phyloP scores from a whole-genome alignment of 2,329 filamentous ascomycete genomes.

The Thelonectria blattea region DNA sequence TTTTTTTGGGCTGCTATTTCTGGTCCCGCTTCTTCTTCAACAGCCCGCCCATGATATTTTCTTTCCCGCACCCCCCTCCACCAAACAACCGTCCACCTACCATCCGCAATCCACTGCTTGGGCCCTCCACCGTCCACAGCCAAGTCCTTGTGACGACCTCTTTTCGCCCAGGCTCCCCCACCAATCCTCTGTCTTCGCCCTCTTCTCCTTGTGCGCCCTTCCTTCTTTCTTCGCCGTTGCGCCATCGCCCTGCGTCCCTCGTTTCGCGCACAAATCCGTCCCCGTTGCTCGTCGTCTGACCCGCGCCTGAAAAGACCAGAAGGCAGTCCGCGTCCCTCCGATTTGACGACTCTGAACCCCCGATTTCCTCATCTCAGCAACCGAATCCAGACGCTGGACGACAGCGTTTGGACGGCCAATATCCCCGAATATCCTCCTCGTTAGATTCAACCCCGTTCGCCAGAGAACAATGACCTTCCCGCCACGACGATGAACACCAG shows the following conservation, averaged over 20 bases:
- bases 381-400: conserved; percentile 8
- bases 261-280: conserved; percentile 16
- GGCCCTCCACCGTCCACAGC: conserved; percentile 26
- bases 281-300: conserved; percentile 21
- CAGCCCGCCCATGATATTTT: conserved; percentile 21
- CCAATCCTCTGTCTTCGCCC: conserved; percentile 34
- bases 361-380: conserved; percentile 16
- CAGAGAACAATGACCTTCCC: conserved; percentile 45
- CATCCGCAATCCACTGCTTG: conserved; percentile 13
- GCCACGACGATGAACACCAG: conserved; percentile 62
- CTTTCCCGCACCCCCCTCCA: conserved; percentile 25
- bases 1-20: conserved; percentile 10
- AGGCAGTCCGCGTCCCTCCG: conserved; percentile 11
- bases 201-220: conserved; percentile 25
- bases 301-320: conserved; percentile 20
- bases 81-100: conserved; percentile 1
- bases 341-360: conserved; percentile 16
- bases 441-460: conserved; percentile 27
- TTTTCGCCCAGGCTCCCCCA: conserved; percentile 30
- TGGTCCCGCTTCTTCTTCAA: conserved; percentile 14
- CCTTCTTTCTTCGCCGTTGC: conserved; percentile 17
- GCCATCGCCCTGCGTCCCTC: conserved; percentile 16
- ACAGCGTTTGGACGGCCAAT: conserved; percentile 27
- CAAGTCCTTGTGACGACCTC: conserved; percentile 35
- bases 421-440: conserved; percentile 21